A percentile compares a stretch with the other conserved stretches of the same genome.
These are phyloP conservation scores for Albatrellus sp. DNA, from an alignment of 1,284 basidiomycete species.

Conservation along the genomic window DNA sequence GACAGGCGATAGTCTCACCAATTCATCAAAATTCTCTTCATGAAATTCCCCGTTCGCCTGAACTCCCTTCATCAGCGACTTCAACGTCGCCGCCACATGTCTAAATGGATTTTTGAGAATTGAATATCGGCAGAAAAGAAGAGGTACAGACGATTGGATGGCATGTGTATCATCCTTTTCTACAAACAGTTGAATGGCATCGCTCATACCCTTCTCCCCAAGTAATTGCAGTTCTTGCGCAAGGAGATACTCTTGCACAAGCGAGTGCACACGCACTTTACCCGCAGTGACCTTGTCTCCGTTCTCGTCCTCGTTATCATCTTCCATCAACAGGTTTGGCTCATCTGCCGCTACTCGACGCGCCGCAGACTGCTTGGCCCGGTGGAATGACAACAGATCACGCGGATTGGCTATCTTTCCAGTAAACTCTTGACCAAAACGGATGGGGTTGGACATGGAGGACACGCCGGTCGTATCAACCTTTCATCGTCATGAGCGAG, in stretches of 20 bases:
- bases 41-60: conserved; percentile 51
- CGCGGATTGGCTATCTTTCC: conserved; percentile 89
- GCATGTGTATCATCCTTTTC: conserved; percentile 93
- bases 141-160: conserved; percentile 61
- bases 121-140: neutral
- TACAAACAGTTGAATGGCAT: conserved; percentile 87
- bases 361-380: conserved; percentile 54
- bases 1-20: conserved; percentile 29
- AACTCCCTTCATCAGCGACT: conserved; percentile 53
- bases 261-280: conserved; percentile 58
- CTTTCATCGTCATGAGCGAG: conserved; percentile 20
- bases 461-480: conserved; percentile 86
- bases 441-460: conserved; percentile 88
- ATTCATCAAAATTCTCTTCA: conserved; percentile 65
- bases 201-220: conserved; percentile 77
- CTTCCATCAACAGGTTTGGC: conserved; percentile 31
- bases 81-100: conserved; percentile 57
- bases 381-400: conserved; percentile 85
- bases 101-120: conserved; percentile 23
- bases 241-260: conserved; percentile 81
- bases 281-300: conserved; percentile 47
- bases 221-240: conserved; percentile 85
- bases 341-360: conserved; percentile 63
- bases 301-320: conserved; percentile 18
- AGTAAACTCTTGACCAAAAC: conserved; percentile 93